Evolutionary conservation across 345 rosid genomes (phyloP), one percentile per base, ranked within the genome.

Genomic region (Dipteronia sinensis): DNA sequence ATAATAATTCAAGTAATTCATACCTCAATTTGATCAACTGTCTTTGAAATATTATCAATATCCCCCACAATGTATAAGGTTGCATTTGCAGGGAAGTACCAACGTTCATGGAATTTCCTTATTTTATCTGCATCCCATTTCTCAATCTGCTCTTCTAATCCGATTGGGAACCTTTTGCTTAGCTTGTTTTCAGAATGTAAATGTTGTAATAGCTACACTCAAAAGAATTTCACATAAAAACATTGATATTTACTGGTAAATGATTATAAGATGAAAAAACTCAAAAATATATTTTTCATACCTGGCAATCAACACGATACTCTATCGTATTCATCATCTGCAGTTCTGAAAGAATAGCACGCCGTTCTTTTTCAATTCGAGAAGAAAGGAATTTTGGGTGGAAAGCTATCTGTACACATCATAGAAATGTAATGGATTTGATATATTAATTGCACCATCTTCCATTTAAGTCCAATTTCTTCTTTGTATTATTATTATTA

Each of bases 251-350:
- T 74, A 71, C 53, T 38, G 47, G n/a, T 65, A 68, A 38, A 72
- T 69, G 70, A 56, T 6, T 67, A 25, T 46, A 73, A 79, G 71
- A 83, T 31, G 67, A 69, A 84, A 67, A 84, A 69, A 70, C 47
- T 69, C 71, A 64, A 75, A 69, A 46, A 76, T 22, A 74, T 64
- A n/a, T 55, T 51, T 69, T 72, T 42, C 55, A 66, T 75, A 96
- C 99, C 97, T 94, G 99, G 82, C 99, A 97, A 86, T 97, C 99
- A 58, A 97, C 99, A 81, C 99, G 98, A 79, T 97, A 97, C 82
- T 97, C 99, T 71, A 97, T 97, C 7, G 99, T 94, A 81, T 97
- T 97, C 99, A 97, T 97, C 99, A 97, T 97, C 84, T 97, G 99
- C 67, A 97, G 82, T 86, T 97, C 98, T 42, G 99, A 97, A 86